Conservation (phyloP, 169 alveolate species). For the Theileria annulata region DNA sequence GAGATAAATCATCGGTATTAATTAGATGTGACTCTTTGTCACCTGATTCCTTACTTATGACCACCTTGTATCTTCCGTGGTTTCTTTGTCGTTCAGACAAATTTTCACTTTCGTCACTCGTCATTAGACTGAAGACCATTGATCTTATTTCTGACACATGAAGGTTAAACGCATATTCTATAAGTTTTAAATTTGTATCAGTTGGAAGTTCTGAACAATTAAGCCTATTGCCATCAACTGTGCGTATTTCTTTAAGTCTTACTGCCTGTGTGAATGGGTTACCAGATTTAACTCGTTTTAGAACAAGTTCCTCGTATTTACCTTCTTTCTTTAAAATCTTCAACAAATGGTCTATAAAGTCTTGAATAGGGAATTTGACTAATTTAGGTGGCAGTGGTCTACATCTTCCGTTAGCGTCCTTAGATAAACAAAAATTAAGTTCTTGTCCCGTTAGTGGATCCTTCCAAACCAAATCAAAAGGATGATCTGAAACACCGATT, state of each 20-base stretch:
- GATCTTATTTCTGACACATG: conserved; percentile 35
- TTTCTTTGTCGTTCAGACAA: conserved; percentile 29
- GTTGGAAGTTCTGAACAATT: conserved; percentile 26
- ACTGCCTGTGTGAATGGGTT: conserved; percentile 20
- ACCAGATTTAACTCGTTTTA: conserved; percentile 20
- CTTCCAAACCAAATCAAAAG: conserved; percentile 43
- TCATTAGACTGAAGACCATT: conserved; percentile 51
- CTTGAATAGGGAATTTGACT: conserved; percentile 41
- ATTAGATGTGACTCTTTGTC: conserved; percentile 58
- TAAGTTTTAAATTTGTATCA: conserved; percentile 24
- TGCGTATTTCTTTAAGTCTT: conserved; percentile 31
- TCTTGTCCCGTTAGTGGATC: conserved; percentile 53
- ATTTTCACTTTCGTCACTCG: conserved; percentile 31
- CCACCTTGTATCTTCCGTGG: conserved; percentile 11
- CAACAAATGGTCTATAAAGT: conserved; percentile 27
- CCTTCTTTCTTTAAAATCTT: conserved; percentile 21
- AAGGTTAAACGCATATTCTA: conserved; percentile 44
- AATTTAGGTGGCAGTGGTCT: conserved; percentile 52
- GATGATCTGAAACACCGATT: conserved; percentile 64
- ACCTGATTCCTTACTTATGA: conserved; percentile 36
- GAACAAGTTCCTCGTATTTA: conserved; percentile 22
- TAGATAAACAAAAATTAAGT: conserved; percentile 31
- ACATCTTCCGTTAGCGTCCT: conserved; percentile 38
- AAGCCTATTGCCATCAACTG: conserved; percentile 29
- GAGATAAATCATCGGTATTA: conserved; percentile 33